Evolutionary conservation across 164 flowering plant genomes (phyloP).

Genomic region (Macadamia integrifolia): DNA sequence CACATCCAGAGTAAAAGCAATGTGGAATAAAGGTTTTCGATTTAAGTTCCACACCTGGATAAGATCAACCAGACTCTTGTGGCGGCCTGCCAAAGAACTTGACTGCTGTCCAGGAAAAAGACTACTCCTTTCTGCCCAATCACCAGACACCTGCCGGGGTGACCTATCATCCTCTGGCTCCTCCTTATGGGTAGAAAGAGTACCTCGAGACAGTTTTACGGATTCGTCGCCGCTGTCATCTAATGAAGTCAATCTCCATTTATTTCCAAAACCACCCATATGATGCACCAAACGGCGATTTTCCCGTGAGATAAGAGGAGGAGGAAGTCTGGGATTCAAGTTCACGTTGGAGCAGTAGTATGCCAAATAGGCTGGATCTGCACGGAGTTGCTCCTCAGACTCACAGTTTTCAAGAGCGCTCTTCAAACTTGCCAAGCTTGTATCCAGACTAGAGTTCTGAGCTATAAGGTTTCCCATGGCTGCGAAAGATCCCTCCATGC

Average conservation of each 20-base stretch:
- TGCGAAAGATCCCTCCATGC: conserved; percentile 81
- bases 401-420: conserved; percentile 26
- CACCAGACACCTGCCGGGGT: conserved; percentile 30
- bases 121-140: conserved; percentile 27
- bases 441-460: conserved; percentile 24
- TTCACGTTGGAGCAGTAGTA: conserved; percentile 60
- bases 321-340: conserved; percentile 79
- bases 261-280: conserved; percentile 48
- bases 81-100: conserved; percentile 39
- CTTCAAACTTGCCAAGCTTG: conserved; percentile 27
- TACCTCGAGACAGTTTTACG: conserved; percentile 30
- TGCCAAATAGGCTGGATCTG: conserved; percentile 67
- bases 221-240: conserved; percentile 41
- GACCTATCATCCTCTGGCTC: conserved; percentile 73
- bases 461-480: conserved; percentile 51
- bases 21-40: not conserved
- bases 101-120: conserved; percentile 16
- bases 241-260: conserved; percentile 36
- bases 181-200: conserved; percentile 73
- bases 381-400: conserved; percentile 57
- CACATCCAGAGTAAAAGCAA: not conserved
- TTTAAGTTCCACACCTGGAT: conserved; percentile 51
- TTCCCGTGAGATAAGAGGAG: conserved; percentile 61
- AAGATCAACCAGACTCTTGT: conserved; percentile 64
- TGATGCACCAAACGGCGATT: conserved; percentile 47